These are phyloP conservation scores for Ophiostoma ips DNA, from an alignment of 2,329 filamentous ascomycete genomes.

Conservation along the genomic window DNA sequence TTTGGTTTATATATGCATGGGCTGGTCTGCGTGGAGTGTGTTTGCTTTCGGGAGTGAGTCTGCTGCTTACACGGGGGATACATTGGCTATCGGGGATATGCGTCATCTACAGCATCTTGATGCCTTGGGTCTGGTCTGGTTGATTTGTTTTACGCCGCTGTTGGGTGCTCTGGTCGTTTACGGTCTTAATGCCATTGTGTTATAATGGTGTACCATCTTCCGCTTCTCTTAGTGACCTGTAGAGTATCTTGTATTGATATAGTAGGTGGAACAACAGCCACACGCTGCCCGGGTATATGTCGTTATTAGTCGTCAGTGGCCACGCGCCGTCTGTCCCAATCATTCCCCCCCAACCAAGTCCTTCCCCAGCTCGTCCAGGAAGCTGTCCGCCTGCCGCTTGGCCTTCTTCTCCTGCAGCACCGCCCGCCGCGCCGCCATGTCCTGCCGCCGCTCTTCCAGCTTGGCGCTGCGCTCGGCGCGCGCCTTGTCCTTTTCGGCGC, in stretches of 20 bases:
- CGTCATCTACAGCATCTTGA: too few species aligned
- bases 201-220: too few species aligned
- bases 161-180: too few species aligned
- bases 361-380: slow-evolving; percentile 21
- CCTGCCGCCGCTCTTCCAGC: slow-evolving; percentile 46
- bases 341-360: background rate
- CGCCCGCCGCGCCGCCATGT: slow-evolving; percentile 49
- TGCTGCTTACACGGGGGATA: too few species aligned
- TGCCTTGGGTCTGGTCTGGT: too few species aligned
- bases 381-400: slow-evolving; percentile 23
- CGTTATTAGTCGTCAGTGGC: background rate
- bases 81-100: background rate
- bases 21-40: background rate
- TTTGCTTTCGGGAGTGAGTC: background rate
- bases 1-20: background rate
- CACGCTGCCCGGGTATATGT: too few species aligned
- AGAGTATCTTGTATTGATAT: background rate
- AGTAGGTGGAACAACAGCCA: too few species aligned
- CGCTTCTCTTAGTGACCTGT: too few species aligned
- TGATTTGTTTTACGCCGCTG: too few species aligned
- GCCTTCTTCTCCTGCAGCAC: slow-evolving; percentile 36
- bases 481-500: slow-evolving; percentile 52
- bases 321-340: too few species aligned
- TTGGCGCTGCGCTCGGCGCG: slow-evolving; percentile 42
- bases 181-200: too few species aligned